Conservation (phyloP, 306 rosid species). For the Cicer cuneatum region DNA sequence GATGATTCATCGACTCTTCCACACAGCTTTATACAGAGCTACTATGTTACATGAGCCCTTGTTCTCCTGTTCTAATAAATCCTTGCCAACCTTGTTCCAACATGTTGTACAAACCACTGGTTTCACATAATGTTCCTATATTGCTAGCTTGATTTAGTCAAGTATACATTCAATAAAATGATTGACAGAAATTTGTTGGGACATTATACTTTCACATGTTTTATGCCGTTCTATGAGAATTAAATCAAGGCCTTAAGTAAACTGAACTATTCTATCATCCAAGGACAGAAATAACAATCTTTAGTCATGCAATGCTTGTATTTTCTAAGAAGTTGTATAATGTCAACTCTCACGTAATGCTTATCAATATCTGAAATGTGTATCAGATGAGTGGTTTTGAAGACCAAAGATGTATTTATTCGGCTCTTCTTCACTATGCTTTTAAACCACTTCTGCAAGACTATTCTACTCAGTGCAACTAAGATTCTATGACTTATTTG, state of each 20-base stretch:
- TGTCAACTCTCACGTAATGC: constrained; percentile 9
- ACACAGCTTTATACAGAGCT: constrained; percentile 6
- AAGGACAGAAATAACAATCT: constrained; percentile 5
- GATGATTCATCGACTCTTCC: constrained; percentile 5
- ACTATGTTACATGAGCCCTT: not conserved
- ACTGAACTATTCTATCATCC: constrained; percentile 22
- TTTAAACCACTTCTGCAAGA: constrained; percentile 32
- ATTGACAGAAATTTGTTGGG: constrained; percentile 14
- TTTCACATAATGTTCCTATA: constrained; percentile 29
- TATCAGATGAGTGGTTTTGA: constrained; percentile 19
- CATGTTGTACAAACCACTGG: constrained; percentile 20
- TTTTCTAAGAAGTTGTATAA: constrained; percentile 18
- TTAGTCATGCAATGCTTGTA: constrained; percentile 14
- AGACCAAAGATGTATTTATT: not conserved
- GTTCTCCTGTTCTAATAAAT: constrained; percentile 20
- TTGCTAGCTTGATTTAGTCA: constrained; percentile 7
- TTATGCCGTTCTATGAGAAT: constrained; percentile 30
- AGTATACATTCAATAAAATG: constrained; percentile 29
- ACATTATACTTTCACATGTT: constrained; percentile 25
- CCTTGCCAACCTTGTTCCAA: constrained; percentile 29
- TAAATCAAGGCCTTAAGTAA: constrained; percentile 16
- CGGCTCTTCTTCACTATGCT: constrained; percentile 6
- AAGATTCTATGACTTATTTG: constrained; percentile 2
- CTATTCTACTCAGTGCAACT: not conserved
- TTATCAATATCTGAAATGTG: constrained; percentile 30